phyloP scores from a whole-genome alignment of 2,329 filamentous ascomycete species.

The Furcasterigmium furcatum region DNA sequence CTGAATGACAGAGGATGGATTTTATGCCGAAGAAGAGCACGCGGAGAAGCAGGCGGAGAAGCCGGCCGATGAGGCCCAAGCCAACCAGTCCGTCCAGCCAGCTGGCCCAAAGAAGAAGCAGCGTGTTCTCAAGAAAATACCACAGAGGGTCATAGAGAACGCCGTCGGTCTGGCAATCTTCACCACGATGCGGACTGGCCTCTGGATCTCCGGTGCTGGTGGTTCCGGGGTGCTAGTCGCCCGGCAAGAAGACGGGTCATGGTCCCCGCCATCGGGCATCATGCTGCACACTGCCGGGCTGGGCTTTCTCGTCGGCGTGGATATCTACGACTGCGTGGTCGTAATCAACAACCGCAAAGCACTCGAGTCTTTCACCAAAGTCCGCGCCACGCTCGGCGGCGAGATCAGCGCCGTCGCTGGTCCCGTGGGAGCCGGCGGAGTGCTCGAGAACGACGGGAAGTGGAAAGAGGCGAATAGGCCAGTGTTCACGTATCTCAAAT shows the following conservation, averaged over 20 bases:
- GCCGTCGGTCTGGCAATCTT: constrained; percentile 69
- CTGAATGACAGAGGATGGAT: constrained; percentile 40
- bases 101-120: constrained; percentile 28
- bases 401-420: constrained; percentile 74
- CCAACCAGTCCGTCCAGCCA: constrained; percentile 7
- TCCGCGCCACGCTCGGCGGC: constrained; percentile 72
- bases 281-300: constrained; percentile 75
- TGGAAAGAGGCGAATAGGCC: constrained; percentile 48
- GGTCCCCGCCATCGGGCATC: constrained; percentile 80
- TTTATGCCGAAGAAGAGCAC: constrained; percentile 37
- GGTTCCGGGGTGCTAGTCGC: constrained; percentile 64
- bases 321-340: constrained; percentile 85
- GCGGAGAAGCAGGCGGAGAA: too few species aligned
- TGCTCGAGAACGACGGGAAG: constrained; percentile 56
- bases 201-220: constrained; percentile 61
- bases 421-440: constrained; percentile 65
- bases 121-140: constrained; percentile 47
- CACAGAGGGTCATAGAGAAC: constrained; percentile 56
- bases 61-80: constrained; percentile 7
- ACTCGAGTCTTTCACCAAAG: constrained; percentile 72
- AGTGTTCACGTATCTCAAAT: constrained; percentile 73
- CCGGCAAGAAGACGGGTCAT: constrained; percentile 59
- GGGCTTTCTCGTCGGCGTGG: constrained; percentile 76
- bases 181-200: constrained; percentile 64
- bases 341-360: constrained; percentile 78